Evolutionary conservation across 1,139 yeast species (phyloP).

Genomic region (Blastobotrys buckinghamii): DNA sequence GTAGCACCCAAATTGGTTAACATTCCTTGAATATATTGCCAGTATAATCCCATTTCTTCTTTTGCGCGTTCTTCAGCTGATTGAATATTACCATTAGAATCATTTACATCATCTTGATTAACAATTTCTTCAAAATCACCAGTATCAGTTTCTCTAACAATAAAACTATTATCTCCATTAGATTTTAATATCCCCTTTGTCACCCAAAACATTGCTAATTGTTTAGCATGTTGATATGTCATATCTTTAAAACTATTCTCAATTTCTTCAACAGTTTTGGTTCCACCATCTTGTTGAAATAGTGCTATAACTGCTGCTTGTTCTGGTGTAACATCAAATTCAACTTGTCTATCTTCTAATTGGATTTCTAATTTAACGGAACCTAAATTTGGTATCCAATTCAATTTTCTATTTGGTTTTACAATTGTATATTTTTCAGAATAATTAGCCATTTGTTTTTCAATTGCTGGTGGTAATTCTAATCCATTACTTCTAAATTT

Average conservation of each 20-base stretch:
- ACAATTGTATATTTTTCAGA: slow-evolving; percentile 37
- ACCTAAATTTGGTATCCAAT: slow-evolving; percentile 57
- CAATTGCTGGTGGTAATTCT: slow-evolving; percentile 39
- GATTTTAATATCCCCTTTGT: slow-evolving; percentile 43
- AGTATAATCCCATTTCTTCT: slow-evolving; percentile 38
- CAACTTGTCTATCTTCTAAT: slow-evolving; percentile 39
- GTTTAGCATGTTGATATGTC: slow-evolving; percentile 21
- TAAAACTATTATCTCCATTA: slow-evolving; percentile 24
- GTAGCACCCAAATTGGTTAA: slow-evolving; percentile 49
- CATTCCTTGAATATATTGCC: slow-evolving; percentile 52
- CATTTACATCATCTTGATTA: slow-evolving; percentile 12
- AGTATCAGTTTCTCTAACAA: slow-evolving; percentile 15
- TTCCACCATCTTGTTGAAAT: slow-evolving; percentile 39
- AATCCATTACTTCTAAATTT: slow-evolving; percentile 38
- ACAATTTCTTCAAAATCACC: slow-evolving; percentile 18
- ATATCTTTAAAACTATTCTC: slow-evolving; percentile 21
- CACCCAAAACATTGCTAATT: slow-evolving; percentile 46
- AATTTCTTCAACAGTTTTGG: slow-evolving; percentile 20
- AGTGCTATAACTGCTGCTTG: slow-evolving; percentile 59
- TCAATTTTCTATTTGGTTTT: slow-evolving; percentile 47
- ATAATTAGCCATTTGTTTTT: slow-evolving; percentile 41
- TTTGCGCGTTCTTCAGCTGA: slow-evolving; percentile 28
- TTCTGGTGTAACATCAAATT: slow-evolving; percentile 56
- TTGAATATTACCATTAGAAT: slow-evolving; percentile 21
- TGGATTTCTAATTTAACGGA: slow-evolving; percentile 54